These are phyloP conservation scores for Candida pseudoglaebosa DNA, from an alignment of 805 yeast genomes.

Conservation along the genomic window DNA sequence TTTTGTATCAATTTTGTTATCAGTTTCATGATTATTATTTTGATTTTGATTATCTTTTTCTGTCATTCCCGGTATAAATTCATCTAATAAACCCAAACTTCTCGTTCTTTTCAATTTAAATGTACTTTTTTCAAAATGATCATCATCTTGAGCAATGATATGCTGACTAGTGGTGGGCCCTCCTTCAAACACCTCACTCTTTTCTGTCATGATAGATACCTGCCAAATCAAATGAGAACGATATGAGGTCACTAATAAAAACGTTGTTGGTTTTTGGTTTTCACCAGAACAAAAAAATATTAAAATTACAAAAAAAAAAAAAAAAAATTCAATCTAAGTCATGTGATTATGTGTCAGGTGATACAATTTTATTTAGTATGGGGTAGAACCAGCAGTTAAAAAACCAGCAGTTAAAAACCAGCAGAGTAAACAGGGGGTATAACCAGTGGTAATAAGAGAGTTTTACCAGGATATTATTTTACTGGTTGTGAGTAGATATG, in stretches of 20 bases:
- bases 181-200: constrained; percentile 42
- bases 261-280: background rate
- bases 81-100: constrained; percentile 76
- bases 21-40: background rate
- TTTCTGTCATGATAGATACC: background rate
- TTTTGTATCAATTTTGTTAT: too few species aligned
- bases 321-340: too few species aligned
- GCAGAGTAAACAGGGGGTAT: too few species aligned
- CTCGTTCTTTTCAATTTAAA: constrained; percentile 78
- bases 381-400: too few species aligned
- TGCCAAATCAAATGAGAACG: too few species aligned
- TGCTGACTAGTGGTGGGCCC: constrained; percentile 64
- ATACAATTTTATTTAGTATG: too few species aligned
- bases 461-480: too few species aligned
- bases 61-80: constrained; percentile 41
- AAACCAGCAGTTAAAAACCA: too few species aligned
- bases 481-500: too few species aligned
- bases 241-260: background rate
- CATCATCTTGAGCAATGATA: constrained; percentile 67
- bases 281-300: background rate
- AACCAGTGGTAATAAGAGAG: too few species aligned
- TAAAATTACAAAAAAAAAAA: too few species aligned
- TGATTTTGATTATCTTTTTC: constrained; percentile 8
- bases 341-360: background rate
- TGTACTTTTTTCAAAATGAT: constrained; percentile 64